Percentiles rank a stretch among this genome's conserved stretches.
Evolutionary conservation across 2,329 filamentous ascomycete species (phyloP).

Genomic region (Epichloe sylvatica): DNA sequence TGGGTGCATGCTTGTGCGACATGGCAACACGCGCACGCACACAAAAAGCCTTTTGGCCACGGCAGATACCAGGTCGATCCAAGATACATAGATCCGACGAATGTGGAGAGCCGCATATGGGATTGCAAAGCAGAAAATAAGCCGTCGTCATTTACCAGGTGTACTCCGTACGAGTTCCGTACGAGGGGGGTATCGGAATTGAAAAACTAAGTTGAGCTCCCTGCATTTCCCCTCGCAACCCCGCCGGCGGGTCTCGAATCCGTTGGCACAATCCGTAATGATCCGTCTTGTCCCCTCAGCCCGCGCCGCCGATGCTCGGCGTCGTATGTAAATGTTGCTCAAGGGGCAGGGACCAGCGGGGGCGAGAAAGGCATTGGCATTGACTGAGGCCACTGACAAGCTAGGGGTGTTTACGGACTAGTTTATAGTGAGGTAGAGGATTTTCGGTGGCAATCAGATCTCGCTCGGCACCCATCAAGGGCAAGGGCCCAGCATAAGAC

Average conservation of each 20-base stretch:
- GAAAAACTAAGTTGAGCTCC: neutral
- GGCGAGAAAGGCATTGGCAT: neutral
- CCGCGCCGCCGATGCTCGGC: too few relatives aligned
- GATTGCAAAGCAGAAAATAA: conserved; percentile 2
- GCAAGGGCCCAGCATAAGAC: neutral
- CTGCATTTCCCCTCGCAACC: too few relatives aligned
- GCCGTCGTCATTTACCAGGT: neutral
- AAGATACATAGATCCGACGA: conserved; percentile 12
- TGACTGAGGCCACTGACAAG: neutral
- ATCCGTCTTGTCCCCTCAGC: too few relatives aligned
- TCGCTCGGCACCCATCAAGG: conserved; percentile 3
- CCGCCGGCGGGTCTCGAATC: too few relatives aligned
- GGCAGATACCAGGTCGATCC: conserved; percentile 10
- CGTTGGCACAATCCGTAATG: too few relatives aligned
- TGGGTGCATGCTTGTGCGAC: conserved; percentile 2
- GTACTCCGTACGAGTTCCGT: neutral
- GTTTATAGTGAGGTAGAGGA: conserved; percentile 4
- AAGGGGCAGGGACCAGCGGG: too few relatives aligned
- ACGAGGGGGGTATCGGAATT: neutral
- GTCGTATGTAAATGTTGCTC: too few relatives aligned
- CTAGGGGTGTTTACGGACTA: neutral
- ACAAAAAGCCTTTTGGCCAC: conserved; percentile 2
- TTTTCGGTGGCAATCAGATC: conserved; percentile 8
- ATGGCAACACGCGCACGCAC: conserved; percentile 1
- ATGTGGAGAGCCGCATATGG: conserved; percentile 8